Conservation (phyloP, 1,284 basidiomycete species). For the Ceratobasidium sp. region DNA sequence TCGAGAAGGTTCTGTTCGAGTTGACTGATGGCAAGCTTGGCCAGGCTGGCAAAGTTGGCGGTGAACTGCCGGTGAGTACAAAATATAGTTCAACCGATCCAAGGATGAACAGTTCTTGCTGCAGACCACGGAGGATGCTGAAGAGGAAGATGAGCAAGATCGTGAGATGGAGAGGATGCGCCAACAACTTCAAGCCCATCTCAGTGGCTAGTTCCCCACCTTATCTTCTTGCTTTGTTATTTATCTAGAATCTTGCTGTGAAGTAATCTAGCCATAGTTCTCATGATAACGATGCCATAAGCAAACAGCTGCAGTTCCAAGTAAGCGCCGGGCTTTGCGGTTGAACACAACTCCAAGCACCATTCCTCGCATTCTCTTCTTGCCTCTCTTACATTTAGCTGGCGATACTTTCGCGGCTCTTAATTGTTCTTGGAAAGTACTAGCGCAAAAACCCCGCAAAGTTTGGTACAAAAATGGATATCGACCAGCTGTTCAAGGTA, state of each 20-base stretch:
- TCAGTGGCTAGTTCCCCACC: slow-evolving; percentile 69
- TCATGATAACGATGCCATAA: slow-evolving; percentile 18
- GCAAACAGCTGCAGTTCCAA: slow-evolving; percentile 15
- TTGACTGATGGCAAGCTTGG: slow-evolving; percentile 97
- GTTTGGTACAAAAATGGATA: slow-evolving; percentile 68
- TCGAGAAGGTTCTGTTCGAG: slow-evolving; percentile 96
- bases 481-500: slow-evolving; percentile 87
- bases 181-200: slow-evolving; percentile 84
- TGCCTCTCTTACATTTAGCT: not conserved
- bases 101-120: slow-evolving; percentile 1
- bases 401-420: not conserved
- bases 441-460: not conserved
- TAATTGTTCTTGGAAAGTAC: not conserved
- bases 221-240: slow-evolving; percentile 26
- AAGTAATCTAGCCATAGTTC: not conserved
- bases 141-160: slow-evolving; percentile 85
- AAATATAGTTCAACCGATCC: not conserved
- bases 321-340: slow-evolving; percentile 27
- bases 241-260: slow-evolving; percentile 22
- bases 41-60: slow-evolving; percentile 79
- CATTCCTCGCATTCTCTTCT: not conserved
- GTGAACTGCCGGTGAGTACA: slow-evolving; percentile 81
- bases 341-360: not conserved
- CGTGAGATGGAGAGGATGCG: slow-evolving; percentile 89
- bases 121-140: slow-evolving; percentile 68